Conservation (phyloP, 108 stramenopile genomes). For the Nitzschia sp. region DNA sequence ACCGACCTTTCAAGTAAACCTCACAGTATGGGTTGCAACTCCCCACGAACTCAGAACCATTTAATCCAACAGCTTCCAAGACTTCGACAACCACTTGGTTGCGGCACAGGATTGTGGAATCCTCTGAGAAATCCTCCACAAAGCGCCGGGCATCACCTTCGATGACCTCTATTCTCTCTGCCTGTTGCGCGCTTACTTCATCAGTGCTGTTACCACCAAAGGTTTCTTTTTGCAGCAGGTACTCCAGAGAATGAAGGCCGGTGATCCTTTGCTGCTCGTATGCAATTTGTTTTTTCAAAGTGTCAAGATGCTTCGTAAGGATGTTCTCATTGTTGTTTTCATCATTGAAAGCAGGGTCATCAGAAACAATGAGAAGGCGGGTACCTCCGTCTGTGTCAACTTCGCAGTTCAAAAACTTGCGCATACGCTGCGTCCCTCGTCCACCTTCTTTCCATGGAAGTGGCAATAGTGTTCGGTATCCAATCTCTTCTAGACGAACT, state of each 20-base stretch:
- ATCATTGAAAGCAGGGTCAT: constrained; percentile 40
- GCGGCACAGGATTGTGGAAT: constrained; percentile 43
- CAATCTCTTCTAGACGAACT: constrained; percentile 87
- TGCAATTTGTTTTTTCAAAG: constrained; percentile 45
- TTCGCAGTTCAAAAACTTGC: constrained; percentile 50
- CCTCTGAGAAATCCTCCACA: constrained; percentile 51
- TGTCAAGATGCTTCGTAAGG: constrained; percentile 50
- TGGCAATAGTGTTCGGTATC: constrained; percentile 62
- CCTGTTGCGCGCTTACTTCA: background rate
- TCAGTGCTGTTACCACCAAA: background rate
- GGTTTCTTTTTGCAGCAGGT: constrained; percentile 10
- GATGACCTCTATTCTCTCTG: constrained; percentile 10
- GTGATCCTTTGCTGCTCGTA: constrained; percentile 39
- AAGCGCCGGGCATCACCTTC: constrained; percentile 30
- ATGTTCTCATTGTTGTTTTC: constrained; percentile 28
- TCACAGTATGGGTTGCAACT: constrained; percentile 81
- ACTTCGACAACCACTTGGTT: constrained; percentile 83
- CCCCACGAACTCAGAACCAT: constrained; percentile 54
- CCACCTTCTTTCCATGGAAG: constrained; percentile 38
- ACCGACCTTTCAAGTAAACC: constrained; percentile 53
- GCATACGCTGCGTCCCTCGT: constrained; percentile 2
- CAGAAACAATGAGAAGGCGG: constrained; percentile 74
- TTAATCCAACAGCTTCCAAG: constrained; percentile 75
- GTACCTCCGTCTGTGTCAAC: constrained; percentile 84
- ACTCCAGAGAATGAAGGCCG: constrained; percentile 31